Base-by-base conservation (phyloP, 306 rosid genomes). In the Trichosanthes truncata region DNA sequence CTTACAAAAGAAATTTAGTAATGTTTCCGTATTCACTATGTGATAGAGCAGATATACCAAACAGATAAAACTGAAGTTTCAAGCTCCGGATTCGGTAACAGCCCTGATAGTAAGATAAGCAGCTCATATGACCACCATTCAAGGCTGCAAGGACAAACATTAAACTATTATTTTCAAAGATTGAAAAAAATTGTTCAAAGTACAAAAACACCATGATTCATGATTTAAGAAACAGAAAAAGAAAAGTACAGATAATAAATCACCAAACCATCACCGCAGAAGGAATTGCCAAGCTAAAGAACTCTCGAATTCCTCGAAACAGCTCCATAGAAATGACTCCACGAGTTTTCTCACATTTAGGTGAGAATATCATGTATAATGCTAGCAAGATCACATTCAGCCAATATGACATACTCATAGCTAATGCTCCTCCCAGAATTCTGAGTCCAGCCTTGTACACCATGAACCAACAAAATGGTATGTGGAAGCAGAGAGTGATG, bases 121-220 rank as follows among this genome's bases (percentile, higher is more conserved):
- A 90, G 81, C 84, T 90, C 92, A 80, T 33, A 90, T 61, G 95
- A 89, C 91, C 95, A 89, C 92, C 90, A 89, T 76, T 84, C 86
- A 12, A 89, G 86, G 85, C 91, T 89, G 63, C 57, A 82, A 23
- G 57, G 46, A 73, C 41, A 61, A 78, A 78, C 55, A 78, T 40
- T 74, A 56, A 77, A 40, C 40, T 66, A 15, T 67, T 67, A 35
- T 35, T 67, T 68, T 40, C 48, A 38, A 18, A 9, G 15, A 7
- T 14, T 48, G 11, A 80, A 79, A 33, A 31, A 51, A 6, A 18
- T n/a, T n/a, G 56, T 76, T 57, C 35, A 8, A n/a, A 40, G 52
- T 20, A 68, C 15, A 25, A 45, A 73, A 43, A 13, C 5, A 29
- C 60, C 38, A 31, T 0, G 17, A 23, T 74, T 74, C 61, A 49